phyloP scores from a whole-genome alignment of 2,329 filamentous ascomycete genomes.

The Zymoseptoria crescenta region DNA sequence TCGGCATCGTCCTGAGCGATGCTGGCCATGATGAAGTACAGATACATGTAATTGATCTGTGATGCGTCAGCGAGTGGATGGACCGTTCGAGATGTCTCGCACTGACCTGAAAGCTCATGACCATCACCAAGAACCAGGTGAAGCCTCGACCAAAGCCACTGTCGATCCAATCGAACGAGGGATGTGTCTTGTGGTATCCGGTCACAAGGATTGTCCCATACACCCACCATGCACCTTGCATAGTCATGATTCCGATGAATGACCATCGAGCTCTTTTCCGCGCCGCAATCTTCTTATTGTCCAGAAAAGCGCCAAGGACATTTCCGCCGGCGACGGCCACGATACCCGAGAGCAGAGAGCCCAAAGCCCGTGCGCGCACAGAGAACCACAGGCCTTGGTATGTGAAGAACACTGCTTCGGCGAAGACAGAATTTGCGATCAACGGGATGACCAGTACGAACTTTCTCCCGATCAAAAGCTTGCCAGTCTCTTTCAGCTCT shows the following conservation, averaged over 20 bases:
- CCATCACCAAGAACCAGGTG: conserved; percentile 59
- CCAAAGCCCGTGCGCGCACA: conserved; percentile 60
- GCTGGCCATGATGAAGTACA: conserved; percentile 65
- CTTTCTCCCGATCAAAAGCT: conserved; percentile 51
- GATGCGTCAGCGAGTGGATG: background rate
- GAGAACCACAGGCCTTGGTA: conserved; percentile 56
- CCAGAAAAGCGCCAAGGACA: conserved; percentile 57
- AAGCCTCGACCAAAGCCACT: conserved; percentile 59
- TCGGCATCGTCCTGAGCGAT: conserved; percentile 55
- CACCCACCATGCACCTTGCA: conserved; percentile 64
- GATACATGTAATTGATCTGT: conserved; percentile 59
- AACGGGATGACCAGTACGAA: conserved; percentile 60
- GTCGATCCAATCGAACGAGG: conserved; percentile 59
- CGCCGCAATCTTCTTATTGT: conserved; percentile 48
- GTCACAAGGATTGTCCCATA: conserved; percentile 62
- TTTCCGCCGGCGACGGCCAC: conserved; percentile 60
- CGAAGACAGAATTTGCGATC: conserved; percentile 63
- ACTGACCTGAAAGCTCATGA: conserved; percentile 53
- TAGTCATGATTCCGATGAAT: conserved; percentile 45
- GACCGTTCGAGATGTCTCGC: background rate
- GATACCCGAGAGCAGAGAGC: conserved; percentile 62
- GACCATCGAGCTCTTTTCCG: conserved; percentile 47
- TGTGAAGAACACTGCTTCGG: conserved; percentile 66
- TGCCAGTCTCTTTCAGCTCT: conserved; percentile 54
- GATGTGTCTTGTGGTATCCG: conserved; percentile 48